Evolutionary conservation across 257 asterid genomes (phyloP).

Genomic region (Orobanche coerulescens): DNA sequence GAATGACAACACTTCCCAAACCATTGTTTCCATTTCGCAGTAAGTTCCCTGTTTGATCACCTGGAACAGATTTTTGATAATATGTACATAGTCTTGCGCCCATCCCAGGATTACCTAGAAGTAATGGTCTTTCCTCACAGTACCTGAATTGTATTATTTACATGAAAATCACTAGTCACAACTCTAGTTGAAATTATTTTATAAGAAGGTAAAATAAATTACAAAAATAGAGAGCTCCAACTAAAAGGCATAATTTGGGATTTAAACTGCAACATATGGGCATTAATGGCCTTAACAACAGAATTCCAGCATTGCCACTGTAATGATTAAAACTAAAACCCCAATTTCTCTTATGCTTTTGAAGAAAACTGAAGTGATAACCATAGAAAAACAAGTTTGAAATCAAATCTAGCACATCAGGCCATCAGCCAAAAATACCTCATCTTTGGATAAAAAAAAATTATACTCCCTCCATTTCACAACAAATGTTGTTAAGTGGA

Average conservation of each 20-base stretch:
- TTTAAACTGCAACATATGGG: background rate
- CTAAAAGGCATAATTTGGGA: background rate
- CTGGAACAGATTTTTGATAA: constrained; percentile 71
- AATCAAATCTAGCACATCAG: background rate
- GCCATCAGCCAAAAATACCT: background rate
- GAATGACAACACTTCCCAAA: constrained; percentile 72
- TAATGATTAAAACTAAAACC: background rate
- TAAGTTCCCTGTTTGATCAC: constrained; percentile 63
- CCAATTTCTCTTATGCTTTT: background rate
- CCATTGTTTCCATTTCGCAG: constrained; percentile 69
- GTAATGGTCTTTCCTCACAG: constrained; percentile 97
- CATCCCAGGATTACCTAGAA: constrained; percentile 92
- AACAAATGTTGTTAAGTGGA: too few species aligned
- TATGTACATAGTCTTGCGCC: constrained; percentile 97
- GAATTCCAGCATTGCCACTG: background rate
- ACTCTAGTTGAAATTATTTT: constrained; percentile 6
- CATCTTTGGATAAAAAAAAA: too few species aligned
- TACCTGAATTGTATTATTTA: constrained; percentile 46
- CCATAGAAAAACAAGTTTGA: constrained; percentile 2
- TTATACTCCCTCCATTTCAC: too few species aligned
- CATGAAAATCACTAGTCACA: constrained; percentile 21
- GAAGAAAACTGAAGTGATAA: constrained; percentile 7
- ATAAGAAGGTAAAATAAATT: background rate
- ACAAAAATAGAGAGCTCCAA: constrained; percentile 2
- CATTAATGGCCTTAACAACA: background rate